A percentile compares a stretch with the other conserved stretches of the same genome.
Conservation (phyloP, 495 filamentous ascomycete species). For the Xylaria scruposa region DNA sequence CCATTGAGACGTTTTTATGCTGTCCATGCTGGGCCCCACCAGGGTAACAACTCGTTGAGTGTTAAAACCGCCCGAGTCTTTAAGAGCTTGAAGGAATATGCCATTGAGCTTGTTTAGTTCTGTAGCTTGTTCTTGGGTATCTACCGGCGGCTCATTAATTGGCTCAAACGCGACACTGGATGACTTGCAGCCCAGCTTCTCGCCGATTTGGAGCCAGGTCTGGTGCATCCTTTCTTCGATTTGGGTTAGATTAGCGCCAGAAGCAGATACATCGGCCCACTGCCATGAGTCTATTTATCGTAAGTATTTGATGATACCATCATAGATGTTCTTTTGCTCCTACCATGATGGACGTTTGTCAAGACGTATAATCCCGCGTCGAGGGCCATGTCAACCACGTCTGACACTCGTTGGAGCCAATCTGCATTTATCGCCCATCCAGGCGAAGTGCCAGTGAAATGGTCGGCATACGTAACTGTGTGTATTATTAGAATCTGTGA, state of each 20-base stretch:
- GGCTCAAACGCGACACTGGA: constrained; percentile 64
- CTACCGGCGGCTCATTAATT: constrained; percentile 65
- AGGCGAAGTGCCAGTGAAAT: constrained; percentile 59
- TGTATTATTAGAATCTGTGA: constrained; percentile 25
- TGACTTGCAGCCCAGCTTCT: constrained; percentile 61
- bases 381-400: constrained; percentile 64
- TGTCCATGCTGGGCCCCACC: constrained; percentile 58
- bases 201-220: constrained; percentile 66
- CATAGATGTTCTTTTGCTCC: background rate
- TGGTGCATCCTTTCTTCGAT: constrained; percentile 64
- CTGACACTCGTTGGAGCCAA: constrained; percentile 67
- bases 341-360: constrained; percentile 65
- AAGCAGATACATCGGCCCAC: constrained; percentile 62
- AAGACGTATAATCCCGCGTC: constrained; percentile 59
- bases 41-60: constrained; percentile 63
- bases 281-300: constrained; percentile 54
- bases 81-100: constrained; percentile 63
- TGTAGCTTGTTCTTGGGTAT: constrained; percentile 55
- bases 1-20: constrained; percentile 60
- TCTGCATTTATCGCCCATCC: constrained; percentile 59
- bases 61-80: constrained; percentile 63
- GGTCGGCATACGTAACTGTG: constrained; percentile 63
- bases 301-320: background rate
- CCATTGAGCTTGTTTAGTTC: constrained; percentile 63
- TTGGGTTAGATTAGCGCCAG: constrained; percentile 55